Conservation (phyloP, 176 grass and related monocot species). For the Raddia guianensis region DNA sequence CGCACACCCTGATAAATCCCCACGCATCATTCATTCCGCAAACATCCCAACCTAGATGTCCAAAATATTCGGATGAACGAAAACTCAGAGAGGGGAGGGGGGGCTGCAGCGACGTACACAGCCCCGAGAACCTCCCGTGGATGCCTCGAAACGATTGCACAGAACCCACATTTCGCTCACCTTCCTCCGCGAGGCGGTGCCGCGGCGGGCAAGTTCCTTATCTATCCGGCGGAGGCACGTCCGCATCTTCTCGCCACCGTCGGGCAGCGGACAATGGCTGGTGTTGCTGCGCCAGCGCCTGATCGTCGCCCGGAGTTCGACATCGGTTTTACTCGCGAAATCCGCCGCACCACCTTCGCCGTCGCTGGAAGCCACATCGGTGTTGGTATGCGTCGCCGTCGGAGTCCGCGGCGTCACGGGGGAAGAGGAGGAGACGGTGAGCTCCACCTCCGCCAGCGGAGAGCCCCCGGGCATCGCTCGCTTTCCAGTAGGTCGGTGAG, state of each 20-base stretch:
- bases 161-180: slow-evolving; percentile 43
- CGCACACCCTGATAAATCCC: neutral
- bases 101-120: neutral
- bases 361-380: neutral
- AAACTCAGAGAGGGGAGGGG: neutral
- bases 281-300: rapidly evolving
- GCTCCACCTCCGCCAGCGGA: neutral
- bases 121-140: neutral
- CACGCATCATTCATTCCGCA: neutral
- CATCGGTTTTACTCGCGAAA: neutral
- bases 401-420: neutral
- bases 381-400: neutral
- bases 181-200: neutral
- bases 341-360: neutral
- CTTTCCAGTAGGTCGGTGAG: neutral
- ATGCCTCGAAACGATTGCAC: neutral
- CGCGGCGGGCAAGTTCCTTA: slow-evolving; percentile 41
- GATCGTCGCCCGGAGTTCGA: neutral
- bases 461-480: neutral
- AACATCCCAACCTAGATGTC: neutral
- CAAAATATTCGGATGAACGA: neutral
- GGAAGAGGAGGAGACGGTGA: neutral
- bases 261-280: rapidly evolving
- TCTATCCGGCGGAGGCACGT: neutral
- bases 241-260: slow-evolving; percentile 24